Evolutionary conservation across 2,329 filamentous ascomycete species (phyloP).

Genomic region (Tetracladium maxilliforme): DNA sequence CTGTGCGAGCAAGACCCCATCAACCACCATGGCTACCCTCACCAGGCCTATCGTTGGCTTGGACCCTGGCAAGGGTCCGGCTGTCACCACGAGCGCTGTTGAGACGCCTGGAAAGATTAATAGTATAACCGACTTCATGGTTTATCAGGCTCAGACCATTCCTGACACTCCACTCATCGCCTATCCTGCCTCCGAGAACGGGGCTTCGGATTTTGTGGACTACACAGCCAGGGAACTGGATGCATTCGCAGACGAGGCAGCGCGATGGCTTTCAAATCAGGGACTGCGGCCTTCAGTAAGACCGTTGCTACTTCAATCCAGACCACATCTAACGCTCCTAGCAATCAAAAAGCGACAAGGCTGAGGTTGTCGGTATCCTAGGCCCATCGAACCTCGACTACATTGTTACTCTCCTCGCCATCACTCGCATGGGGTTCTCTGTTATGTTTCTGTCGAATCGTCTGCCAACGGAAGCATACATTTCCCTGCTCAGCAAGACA

Average conservation of each 20-base stretch:
- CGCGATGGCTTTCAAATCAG: conserved; percentile 6
- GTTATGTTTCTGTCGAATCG: conserved; percentile 32
- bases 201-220: conserved; percentile 9
- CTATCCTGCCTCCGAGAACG: conserved; percentile 9
- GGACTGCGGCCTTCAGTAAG: conserved; percentile 9
- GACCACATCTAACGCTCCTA: neutral
- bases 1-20: too few relatives aligned
- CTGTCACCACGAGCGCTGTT: too few relatives aligned
- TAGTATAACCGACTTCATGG: conserved; percentile 11
- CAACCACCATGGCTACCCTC: too few relatives aligned
- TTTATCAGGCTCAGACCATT: conserved; percentile 7
- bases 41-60: too few relatives aligned
- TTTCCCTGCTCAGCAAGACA: conserved; percentile 22
- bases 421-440: conserved; percentile 39
- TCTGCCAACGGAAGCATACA: conserved; percentile 27
- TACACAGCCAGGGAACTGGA: conserved; percentile 14
- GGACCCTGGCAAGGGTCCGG: too few relatives aligned
- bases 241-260: conserved; percentile 12
- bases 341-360: neutral
- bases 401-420: conserved; percentile 34
- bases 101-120: too few relatives aligned
- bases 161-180: conserved; percentile 10
- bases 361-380: conserved; percentile 7
- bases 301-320: neutral
- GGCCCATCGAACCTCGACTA: conserved; percentile 29